Evolutionary conservation across 1,284 basidiomycete genomes (phyloP), one percentile per base, ranked within the genome.

Genomic region (Ustilago crameri): DNA sequence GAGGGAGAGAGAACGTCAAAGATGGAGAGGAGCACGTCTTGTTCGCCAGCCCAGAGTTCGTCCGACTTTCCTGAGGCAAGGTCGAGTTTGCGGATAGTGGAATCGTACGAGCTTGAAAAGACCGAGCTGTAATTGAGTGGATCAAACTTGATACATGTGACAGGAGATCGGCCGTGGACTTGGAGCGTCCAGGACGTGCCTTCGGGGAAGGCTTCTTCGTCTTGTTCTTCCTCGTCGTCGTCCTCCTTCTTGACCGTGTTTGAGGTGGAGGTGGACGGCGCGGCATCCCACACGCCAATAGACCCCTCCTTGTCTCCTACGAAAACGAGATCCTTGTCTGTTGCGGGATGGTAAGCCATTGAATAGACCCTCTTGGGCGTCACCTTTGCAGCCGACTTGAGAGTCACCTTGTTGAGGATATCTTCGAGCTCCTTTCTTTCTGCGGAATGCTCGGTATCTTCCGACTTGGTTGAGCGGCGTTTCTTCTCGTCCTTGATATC

Each of bases 91-190:
- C 81, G 76, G 3, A 82, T 48, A 10, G 77, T 81, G 12, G 74
- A 65, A 41, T 82, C 80, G 62, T 82, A 82, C 0, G 75, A 79
- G 14, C 65, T 57, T 1, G 76, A 72, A 51, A 65, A 82, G 46
- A 81, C 56, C 18, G 63, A 65, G 40, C 68, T 64, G 32, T 66
- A 50, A 24, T 70, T 48, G 43, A 69, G 49, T 0, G 81, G 81
- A 40, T 82, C 80, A 32, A 82, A 64, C 52, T 75, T 79, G 52
- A 82, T 65, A 54, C 75, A 81, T 12, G 74, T 79, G 22, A 82
- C 70, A 3, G 80, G 69, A n/a, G 61, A 70, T 17, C 61, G 63
- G 4, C 71, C 79, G 55, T 82, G 79, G 9, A 74, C 64, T 43
- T 76, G 81, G 14, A 82, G 56, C 14, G 65, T 50, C 68, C 70